Percentiles rank a stretch among this genome's conserved stretches.
Conservation (phyloP, 1,139 yeast species). For the Geotrichum australiense region DNA sequence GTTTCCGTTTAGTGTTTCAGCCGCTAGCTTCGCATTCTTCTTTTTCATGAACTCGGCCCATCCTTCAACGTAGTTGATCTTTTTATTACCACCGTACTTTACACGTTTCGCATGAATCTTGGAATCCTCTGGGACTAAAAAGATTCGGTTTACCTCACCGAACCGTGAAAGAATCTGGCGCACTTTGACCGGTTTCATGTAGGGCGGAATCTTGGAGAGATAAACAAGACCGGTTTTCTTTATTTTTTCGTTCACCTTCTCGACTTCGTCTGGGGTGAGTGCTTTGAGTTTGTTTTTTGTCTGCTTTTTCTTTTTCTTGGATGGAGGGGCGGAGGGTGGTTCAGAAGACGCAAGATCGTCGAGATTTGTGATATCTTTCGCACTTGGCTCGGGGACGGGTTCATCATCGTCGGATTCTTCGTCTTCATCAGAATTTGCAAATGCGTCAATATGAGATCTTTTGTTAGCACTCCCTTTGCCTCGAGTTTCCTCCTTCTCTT, state of each 20-base stretch:
- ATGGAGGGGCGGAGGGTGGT: not conserved
- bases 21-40: slow-evolving; percentile 83
- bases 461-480: slow-evolving; percentile 10
- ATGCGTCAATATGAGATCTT: slow-evolving; percentile 8
- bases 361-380: slow-evolving; percentile 11
- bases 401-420: slow-evolving; percentile 16
- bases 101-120: slow-evolving; percentile 58
- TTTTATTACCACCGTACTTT: slow-evolving; percentile 91
- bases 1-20: slow-evolving; percentile 78
- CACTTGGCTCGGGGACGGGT: slow-evolving; percentile 10
- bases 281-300: slow-evolving; percentile 25
- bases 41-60: slow-evolving; percentile 92
- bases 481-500: slow-evolving; percentile 13
- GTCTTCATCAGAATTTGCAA: slow-evolving; percentile 12
- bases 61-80: slow-evolving; percentile 83
- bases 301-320: slow-evolving; percentile 5
- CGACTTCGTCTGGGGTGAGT: slow-evolving; percentile 30
- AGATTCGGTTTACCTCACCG: slow-evolving; percentile 81
- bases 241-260: slow-evolving; percentile 35
- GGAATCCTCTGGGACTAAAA: slow-evolving; percentile 79
- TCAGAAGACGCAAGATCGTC: slow-evolving; percentile 7
- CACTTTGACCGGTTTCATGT: slow-evolving; percentile 90
- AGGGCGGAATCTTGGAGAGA: slow-evolving; percentile 86
- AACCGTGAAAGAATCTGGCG: slow-evolving; percentile 72
- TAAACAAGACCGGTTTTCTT: slow-evolving; percentile 87